Percentiles rank a stretch among this genome's conserved stretches.
Conservation (phyloP, 2,329 filamentous ascomycete species). For the Fusarium stilboides region DNA sequence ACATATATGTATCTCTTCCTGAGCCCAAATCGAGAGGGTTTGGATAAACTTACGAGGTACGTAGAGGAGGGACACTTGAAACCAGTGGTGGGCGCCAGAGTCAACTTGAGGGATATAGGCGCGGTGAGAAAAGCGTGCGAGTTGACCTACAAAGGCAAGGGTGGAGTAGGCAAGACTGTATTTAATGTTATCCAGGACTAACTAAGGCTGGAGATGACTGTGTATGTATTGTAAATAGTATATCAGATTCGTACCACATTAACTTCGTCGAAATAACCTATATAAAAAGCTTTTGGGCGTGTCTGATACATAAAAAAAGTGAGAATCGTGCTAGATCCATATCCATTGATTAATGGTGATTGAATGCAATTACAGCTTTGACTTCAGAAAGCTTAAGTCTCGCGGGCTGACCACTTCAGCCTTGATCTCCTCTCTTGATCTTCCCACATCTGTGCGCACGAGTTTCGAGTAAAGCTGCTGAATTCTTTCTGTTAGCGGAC, state of each 20-base stretch:
- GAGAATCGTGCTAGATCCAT: too few relatives aligned
- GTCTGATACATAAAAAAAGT: too few relatives aligned
- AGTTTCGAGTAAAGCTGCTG: conserved; percentile 1
- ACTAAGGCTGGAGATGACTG: too few relatives aligned
- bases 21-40: neutral
- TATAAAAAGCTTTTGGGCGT: too few relatives aligned
- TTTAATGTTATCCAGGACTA: neutral
- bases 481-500: neutral
- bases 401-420: neutral
- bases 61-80: neutral
- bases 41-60: neutral
- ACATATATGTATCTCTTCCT: neutral
- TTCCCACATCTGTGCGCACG: neutral
- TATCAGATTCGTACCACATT: too few relatives aligned
- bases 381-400: conserved; percentile 10
- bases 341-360: too few relatives aligned
- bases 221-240: too few relatives aligned
- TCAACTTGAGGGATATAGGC: neutral
- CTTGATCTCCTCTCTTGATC: neutral
- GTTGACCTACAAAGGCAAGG: fast-evolving
- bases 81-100: neutral
- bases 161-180: neutral
- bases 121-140: neutral
- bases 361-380: too few relatives aligned
- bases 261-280: too few relatives aligned